Conservation (phyloP, 345 rosid genomes). For the Eucalyptus erythrocorys region DNA sequence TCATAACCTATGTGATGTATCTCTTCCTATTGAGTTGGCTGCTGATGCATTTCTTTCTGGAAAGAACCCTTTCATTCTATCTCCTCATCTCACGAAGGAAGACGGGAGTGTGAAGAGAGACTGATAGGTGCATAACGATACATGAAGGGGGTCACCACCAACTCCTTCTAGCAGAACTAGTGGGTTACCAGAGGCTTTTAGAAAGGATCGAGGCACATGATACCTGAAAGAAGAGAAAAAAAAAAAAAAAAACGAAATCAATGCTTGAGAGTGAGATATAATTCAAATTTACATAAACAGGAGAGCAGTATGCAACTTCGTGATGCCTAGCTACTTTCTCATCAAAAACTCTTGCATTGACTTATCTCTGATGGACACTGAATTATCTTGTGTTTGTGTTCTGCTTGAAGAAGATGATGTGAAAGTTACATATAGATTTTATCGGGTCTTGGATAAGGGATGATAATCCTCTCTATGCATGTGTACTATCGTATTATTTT, state of each 20-base stretch:
- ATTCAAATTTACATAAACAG: not conserved
- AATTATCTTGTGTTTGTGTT: not conserved
- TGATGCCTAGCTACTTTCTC: not conserved
- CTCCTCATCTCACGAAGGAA: not conserved
- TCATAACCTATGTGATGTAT: not conserved
- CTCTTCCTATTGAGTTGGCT: not conserved
- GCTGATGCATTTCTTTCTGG: not conserved
- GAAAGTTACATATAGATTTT: not conserved
- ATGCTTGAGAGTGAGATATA: not conserved
- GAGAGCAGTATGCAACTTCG: not conserved
- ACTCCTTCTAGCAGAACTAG: conserved; percentile 58
- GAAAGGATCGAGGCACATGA: conserved; percentile 65
- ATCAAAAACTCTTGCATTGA: not conserved
- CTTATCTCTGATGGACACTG: not conserved
- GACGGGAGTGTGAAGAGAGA: not conserved
- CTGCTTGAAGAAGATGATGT: not conserved
- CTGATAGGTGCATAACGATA: conserved; percentile 32
- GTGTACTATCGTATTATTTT: not conserved
- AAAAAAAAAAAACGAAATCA: not conserved
- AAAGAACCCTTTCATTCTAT: not conserved
- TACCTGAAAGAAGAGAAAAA: conserved; percentile 33
- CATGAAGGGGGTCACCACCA: conserved; percentile 48
- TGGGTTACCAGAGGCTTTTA: conserved; percentile 35
- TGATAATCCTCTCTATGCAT: not conserved
- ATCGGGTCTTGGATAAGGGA: not conserved